Base-by-base conservation (phyloP, 2,329 filamentous ascomycete species). In the Fonsecaea pugnacius region DNA sequence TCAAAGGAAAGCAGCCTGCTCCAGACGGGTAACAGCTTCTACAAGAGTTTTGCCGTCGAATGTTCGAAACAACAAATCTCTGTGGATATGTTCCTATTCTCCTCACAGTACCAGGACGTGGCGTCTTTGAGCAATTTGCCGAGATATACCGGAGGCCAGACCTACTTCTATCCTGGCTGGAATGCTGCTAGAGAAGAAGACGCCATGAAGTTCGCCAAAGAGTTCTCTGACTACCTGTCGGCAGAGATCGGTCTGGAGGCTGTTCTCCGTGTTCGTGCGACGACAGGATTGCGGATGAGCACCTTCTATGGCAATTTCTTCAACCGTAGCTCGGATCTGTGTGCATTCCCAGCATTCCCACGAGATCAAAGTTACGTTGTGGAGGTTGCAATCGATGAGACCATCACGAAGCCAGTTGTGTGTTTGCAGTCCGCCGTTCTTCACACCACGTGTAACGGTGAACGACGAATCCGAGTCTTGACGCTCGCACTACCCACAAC, bases 291-390 rank as follows among this genome's bases (percentile, higher is more conserved):
- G 64, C 88, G 95, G 60, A 98, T 98, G 91, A 96, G 89, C 80
- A 93, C 94, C 1, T 99, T 99, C 80, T 99, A 98, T 78, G 95
- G 95, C 71, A 99, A 99, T 81, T 99, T 99, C 80, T 99, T 99
- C 84, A 99, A 98, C 82, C 87, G 95, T 71, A 96, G 92, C 75
- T 97, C 93, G 16, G 95, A 99, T 79, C 87, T 99, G 35, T 98
- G 95, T 76, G 95, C 95, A 12, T 99, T 99, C 84, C 95, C 95
- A 1, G 93, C 95, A 0, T 98, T 99, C 83, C 95, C 95, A 35
- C 89, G 95, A 75, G 95, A 99, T 73, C 95, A 99, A 77, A 92
- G 91, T 68, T 98, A 98, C 75, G 95, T 98, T 50, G 94, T 99
- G 21, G 95, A 99, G 78, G 96, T 99, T 61, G 93, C 95, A 14